Evolutionary conservation across 1,284 basidiomycete genomes (phyloP).

Genomic region (Fomes fomentarius): DNA sequence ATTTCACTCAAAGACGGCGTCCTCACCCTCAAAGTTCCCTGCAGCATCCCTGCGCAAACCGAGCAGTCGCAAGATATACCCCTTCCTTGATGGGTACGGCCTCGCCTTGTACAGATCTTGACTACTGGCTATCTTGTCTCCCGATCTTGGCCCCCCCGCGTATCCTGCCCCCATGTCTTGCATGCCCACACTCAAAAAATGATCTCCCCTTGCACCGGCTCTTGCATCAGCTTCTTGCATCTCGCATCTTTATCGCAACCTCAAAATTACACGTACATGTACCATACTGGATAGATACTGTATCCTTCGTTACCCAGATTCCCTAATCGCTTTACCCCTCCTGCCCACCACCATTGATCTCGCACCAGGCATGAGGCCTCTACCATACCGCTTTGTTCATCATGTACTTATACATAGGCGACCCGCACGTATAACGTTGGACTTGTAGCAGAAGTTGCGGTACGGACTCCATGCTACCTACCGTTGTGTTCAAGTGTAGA

Average conservation of each 20-base stretch:
- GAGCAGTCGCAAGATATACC: constrained; percentile 28
- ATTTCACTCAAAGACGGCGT: constrained; percentile 35
- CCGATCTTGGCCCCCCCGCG: no score
- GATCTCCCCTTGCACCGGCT: neutral
- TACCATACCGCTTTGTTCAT: no score
- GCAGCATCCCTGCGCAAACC: constrained; percentile 20
- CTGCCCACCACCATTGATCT: constrained; percentile 11
- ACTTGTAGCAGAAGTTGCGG: neutral
- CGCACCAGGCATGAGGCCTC: no score
- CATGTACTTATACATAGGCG: neutral
- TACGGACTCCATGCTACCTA: no score
- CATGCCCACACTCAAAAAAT: neutral
- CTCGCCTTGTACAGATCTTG: neutral
- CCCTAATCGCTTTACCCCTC: constrained; percentile 12
- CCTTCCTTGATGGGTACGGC: constrained; percentile 21
- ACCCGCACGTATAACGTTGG: constrained; percentile 9
- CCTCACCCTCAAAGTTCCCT: constrained; percentile 33
- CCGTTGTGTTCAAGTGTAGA: constrained; percentile 15
- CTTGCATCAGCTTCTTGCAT: neutral
- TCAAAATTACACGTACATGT: constrained; percentile 2
- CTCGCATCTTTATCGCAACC: neutral
- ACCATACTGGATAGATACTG: no score
- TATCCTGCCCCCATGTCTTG: neutral
- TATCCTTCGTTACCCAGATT: constrained; percentile 1
- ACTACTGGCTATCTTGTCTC: neutral